phyloP scores from a whole-genome alignment of 768 basidiomycete genomes.

The Chiua virens region DNA sequence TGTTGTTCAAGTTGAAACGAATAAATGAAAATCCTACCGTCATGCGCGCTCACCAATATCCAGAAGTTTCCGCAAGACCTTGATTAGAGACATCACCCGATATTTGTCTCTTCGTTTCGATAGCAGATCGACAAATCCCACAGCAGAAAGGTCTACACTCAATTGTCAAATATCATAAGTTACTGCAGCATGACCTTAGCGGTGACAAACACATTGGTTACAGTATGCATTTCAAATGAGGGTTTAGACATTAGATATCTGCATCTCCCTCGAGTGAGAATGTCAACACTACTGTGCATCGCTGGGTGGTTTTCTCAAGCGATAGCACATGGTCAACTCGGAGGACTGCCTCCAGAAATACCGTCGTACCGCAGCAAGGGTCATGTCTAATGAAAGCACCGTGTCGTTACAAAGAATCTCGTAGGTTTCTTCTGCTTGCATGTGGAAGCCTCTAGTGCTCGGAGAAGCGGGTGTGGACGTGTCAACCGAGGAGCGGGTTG shows the following conservation, averaged over 20 bases:
- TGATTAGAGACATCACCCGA: no score
- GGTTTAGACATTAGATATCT: background rate
- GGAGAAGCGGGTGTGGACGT: conserved; percentile 36
- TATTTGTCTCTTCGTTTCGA: no score
- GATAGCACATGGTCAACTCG: conserved; percentile 78
- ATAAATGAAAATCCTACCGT: background rate
- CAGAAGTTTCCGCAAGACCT: no score
- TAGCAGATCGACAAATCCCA: background rate
- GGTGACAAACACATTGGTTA: conserved; percentile 1
- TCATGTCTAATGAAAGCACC: conserved; percentile 84
- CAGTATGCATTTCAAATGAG: background rate
- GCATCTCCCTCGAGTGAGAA: background rate
- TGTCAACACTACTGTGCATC: conserved; percentile 1
- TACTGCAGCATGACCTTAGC: conserved; percentile 4
- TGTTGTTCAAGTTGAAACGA: background rate
- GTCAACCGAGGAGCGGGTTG: conserved; percentile 35
- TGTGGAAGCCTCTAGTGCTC: conserved; percentile 17
- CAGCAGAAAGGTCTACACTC: background rate
- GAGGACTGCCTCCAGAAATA: conserved; percentile 80
- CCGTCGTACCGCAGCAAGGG: conserved; percentile 86
- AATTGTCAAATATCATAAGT: conserved; percentile 24
- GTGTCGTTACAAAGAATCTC: conserved; percentile 89
- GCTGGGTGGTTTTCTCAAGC: conserved; percentile 38
- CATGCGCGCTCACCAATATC: no score
- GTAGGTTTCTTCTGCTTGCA: conserved; percentile 64